These are phyloP conservation scores for Malania oleifera DNA, from an alignment of 164 flowering plant species.

Conservation along the genomic window DNA sequence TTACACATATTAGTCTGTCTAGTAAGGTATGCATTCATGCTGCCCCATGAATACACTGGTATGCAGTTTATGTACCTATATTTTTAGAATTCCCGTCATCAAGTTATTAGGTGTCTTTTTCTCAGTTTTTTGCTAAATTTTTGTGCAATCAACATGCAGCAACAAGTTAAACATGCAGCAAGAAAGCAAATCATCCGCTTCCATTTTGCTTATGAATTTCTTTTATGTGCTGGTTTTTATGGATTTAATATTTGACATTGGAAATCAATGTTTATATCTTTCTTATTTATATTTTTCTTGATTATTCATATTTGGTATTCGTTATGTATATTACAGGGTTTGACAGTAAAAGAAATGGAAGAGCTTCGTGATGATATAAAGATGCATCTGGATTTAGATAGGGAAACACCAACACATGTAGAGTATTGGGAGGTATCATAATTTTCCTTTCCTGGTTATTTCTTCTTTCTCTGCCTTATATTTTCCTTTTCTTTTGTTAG, in stretches of 20 bases:
- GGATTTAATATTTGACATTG: too few species aligned
- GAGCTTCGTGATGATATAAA: conserved; percentile 92
- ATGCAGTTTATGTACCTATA: too few species aligned
- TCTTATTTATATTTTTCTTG: background rate
- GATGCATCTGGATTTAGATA: conserved; percentile 86
- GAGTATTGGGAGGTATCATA: conserved; percentile 83
- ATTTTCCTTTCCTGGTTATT: background rate
- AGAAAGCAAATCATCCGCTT: background rate
- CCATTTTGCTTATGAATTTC: background rate
- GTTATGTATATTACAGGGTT: conserved; percentile 54
- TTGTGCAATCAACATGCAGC: too few species aligned
- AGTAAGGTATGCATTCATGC: too few species aligned
- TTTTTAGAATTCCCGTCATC: too few species aligned
- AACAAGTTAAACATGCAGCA: too few species aligned
- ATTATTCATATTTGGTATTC: background rate
- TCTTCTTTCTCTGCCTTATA: too few species aligned
- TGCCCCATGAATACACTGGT: too few species aligned
- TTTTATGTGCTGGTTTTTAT: background rate
- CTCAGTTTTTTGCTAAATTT: too few species aligned
- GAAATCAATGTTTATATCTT: too few species aligned
- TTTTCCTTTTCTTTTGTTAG: background rate
- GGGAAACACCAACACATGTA: conserved; percentile 70
- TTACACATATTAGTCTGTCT: too few species aligned
- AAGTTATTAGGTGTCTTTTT: too few species aligned
- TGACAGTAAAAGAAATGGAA: conserved; percentile 93